Conservation (phyloP, 306 rosid genomes). For the Pyrus betulifolia region DNA sequence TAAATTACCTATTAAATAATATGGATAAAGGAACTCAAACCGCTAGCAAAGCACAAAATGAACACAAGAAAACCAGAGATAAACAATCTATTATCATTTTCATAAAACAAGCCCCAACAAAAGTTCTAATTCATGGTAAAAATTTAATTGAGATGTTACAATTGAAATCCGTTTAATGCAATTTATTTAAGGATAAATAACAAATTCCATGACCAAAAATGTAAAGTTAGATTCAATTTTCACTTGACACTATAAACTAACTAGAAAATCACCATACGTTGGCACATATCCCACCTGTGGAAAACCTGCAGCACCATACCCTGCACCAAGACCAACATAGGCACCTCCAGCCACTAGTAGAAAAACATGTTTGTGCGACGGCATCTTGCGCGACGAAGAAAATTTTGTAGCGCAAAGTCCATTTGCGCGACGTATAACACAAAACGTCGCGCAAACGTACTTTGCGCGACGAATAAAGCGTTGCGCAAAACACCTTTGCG, state of each 20-base stretch:
- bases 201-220: background rate
- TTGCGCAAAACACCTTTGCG: no score
- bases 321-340: slow-evolving; percentile 73
- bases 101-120: background rate
- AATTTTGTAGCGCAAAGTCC: no score
- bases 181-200: background rate
- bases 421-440: no score
- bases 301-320: slow-evolving; percentile 68
- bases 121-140: background rate
- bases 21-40: background rate
- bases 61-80: background rate
- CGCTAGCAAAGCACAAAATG: background rate
- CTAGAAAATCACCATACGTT: background rate
- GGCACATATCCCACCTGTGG: slow-evolving; percentile 47
- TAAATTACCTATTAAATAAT: no score
- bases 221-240: background rate
- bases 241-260: background rate
- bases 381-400: no score
- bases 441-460: no score
- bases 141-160: background rate
- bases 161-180: background rate
- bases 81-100: background rate
- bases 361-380: no score
- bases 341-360: slow-evolving; percentile 37
- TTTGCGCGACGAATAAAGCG: no score